Conservation (phyloP, 176 grass and related monocot species). For the Zoysia pacifica region DNA sequence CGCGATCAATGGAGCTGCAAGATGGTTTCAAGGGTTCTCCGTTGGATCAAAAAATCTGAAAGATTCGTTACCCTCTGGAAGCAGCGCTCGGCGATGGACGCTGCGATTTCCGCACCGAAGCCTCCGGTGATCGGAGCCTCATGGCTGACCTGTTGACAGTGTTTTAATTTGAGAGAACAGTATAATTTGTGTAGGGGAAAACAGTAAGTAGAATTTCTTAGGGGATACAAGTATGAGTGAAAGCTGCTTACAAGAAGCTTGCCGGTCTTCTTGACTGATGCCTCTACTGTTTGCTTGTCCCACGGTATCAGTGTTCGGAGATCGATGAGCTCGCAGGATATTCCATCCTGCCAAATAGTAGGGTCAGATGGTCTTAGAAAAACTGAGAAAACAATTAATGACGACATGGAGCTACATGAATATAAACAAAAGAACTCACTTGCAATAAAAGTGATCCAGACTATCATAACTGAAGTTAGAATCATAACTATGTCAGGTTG, state of each 20-base stretch:
- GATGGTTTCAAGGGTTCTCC: background rate
- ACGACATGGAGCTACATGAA: background rate
- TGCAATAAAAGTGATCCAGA: background rate
- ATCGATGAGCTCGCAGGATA: slow-evolving; percentile 96
- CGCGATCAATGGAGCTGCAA: background rate
- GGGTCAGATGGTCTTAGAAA: background rate
- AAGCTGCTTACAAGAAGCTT: slow-evolving; percentile 70
- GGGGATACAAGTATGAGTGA: background rate
- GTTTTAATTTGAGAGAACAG: background rate
- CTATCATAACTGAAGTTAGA: background rate
- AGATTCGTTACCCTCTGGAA: slow-evolving; percentile 79
- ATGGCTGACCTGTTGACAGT: slow-evolving; percentile 70
- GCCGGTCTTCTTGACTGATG: slow-evolving; percentile 89
- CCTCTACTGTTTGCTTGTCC: slow-evolving; percentile 89
- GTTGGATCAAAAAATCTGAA: slow-evolving; percentile 10
- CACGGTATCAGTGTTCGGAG: slow-evolving; percentile 92
- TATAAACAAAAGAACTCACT: too few relatives aligned
- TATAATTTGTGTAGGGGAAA: too few relatives aligned
- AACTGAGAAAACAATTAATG: background rate
- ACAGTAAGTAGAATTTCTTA: too few relatives aligned
- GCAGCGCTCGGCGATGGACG: slow-evolving; percentile 81
- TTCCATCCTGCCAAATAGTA: slow-evolving; percentile 65
- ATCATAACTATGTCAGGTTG: background rate
- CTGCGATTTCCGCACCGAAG: slow-evolving; percentile 89
- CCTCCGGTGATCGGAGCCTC: slow-evolving; percentile 92